Percentiles rank a stretch among this genome's conserved stretches.
Evolutionary conservation across 1,139 yeast genomes (phyloP).

Genomic region (Saccharomycopsis hybrid): DNA sequence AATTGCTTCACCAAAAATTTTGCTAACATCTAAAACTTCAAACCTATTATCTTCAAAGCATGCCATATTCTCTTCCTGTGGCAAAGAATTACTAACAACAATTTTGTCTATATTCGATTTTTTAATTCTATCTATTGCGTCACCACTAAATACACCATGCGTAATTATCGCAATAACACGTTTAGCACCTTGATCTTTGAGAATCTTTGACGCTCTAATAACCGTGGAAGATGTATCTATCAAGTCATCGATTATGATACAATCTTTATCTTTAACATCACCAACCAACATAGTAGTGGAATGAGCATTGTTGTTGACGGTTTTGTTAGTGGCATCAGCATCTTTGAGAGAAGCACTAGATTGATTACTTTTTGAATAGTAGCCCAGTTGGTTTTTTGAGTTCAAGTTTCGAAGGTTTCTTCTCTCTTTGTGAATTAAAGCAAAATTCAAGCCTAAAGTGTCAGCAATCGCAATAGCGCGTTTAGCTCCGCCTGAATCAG

Average conservation of each 20-base stretch:
- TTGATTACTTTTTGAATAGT: background rate
- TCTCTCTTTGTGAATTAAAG: constrained; percentile 92
- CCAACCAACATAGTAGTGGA: constrained; percentile 89
- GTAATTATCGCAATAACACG: constrained; percentile 88
- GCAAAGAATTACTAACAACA: constrained; percentile 89
- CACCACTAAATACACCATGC: constrained; percentile 91
- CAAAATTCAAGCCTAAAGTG: constrained; percentile 80
- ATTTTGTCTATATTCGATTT: constrained; percentile 73
- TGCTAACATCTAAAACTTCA: constrained; percentile 82
- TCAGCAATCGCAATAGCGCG: constrained; percentile 94
- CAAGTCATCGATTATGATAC: constrained; percentile 85
- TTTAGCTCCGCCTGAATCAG: constrained; percentile 97
- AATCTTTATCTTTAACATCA: constrained; percentile 76
- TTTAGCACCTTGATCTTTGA: constrained; percentile 89
- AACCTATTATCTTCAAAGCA: constrained; percentile 44
- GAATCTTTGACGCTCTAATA: constrained; percentile 81
- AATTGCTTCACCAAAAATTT: constrained; percentile 88
- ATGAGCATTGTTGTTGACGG: background rate
- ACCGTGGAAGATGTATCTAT: constrained; percentile 93
- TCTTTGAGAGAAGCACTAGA: constrained; percentile 3
- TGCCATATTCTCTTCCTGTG: constrained; percentile 55
- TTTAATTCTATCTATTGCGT: constrained; percentile 69
- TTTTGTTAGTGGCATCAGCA: background rate
- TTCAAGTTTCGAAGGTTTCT: constrained; percentile 35
- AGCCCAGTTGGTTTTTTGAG: constrained; percentile 1